These are phyloP conservation scores for Sphaerulina vaccinii DNA, from an alignment of 2,329 filamentous ascomycete species.

Conservation along the genomic window DNA sequence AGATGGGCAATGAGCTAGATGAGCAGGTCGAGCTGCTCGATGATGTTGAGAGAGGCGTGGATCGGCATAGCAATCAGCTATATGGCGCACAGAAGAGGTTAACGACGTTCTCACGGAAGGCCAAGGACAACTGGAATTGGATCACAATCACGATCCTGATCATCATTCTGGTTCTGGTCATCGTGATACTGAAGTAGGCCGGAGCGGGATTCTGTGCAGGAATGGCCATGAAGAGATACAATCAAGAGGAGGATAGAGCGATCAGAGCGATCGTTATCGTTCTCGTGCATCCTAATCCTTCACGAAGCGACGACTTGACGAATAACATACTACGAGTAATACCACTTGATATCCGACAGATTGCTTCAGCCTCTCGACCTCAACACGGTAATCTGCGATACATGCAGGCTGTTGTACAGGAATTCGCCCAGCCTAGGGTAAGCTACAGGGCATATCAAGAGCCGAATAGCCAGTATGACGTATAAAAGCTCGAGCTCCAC, in stretches of 20 bases:
- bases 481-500: not conserved
- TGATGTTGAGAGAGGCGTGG: constrained; percentile 79
- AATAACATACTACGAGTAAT: too few species aligned
- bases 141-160: constrained; percentile 77
- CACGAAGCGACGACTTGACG: not conserved
- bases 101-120: constrained; percentile 68
- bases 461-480: not conserved
- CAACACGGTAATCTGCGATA: too few species aligned
- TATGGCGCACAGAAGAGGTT: constrained; percentile 72
- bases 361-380: too few species aligned
- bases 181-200: constrained; percentile 72
- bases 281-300: too few species aligned
- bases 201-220: not conserved
- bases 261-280: too few species aligned
- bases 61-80: constrained; percentile 74
- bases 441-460: too few species aligned
- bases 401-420: too few species aligned
- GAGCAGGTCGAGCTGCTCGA: constrained; percentile 85
- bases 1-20: constrained; percentile 94
- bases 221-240: not conserved
- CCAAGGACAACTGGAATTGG: constrained; percentile 85
- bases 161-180: constrained; percentile 75
- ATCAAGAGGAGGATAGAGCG: not conserved
- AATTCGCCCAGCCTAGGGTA: too few species aligned
- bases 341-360: too few species aligned